phyloP scores from a whole-genome alignment of 1,284 basidiomycete genomes.

The Mrakiaceae sp. region DNA sequence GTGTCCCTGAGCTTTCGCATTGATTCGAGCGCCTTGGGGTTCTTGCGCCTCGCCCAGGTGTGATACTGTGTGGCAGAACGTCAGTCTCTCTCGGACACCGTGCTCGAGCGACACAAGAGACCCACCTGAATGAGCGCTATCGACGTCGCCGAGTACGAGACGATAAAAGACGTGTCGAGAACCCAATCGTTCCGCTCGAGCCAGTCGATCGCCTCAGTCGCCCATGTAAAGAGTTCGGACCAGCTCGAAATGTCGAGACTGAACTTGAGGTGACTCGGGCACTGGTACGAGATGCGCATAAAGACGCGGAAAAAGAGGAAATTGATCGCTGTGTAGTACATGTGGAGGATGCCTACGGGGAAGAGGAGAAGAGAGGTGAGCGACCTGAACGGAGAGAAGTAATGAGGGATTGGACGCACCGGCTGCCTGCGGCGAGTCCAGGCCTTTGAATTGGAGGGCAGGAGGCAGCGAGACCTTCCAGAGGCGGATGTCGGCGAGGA shows the following conservation, averaged over 20 bases:
- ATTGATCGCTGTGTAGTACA: slow-evolving; percentile 72
- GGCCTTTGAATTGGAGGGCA: slow-evolving; percentile 57
- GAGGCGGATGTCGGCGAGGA: slow-evolving; percentile 60
- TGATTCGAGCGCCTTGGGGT: slow-evolving; percentile 57
- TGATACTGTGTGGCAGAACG: slow-evolving; percentile 54
- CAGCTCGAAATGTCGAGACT: slow-evolving; percentile 67
- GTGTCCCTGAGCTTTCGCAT: slow-evolving; percentile 70
- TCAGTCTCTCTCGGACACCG: too few relatives aligned
- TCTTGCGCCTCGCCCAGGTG: slow-evolving; percentile 74
- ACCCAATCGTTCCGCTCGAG: slow-evolving; percentile 58
- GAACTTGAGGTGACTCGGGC: slow-evolving; percentile 74
- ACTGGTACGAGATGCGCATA: slow-evolving; percentile 83
- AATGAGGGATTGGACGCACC: slow-evolving; percentile 28
- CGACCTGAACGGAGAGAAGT: not conserved
- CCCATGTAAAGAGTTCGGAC: slow-evolving; percentile 57
- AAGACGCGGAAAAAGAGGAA: slow-evolving; percentile 48
- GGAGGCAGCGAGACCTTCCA: slow-evolving; percentile 69
- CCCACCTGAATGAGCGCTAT: slow-evolving; percentile 79
- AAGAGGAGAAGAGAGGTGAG: not conserved
- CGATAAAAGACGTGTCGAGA: slow-evolving; percentile 73
- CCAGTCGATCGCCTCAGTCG: slow-evolving; percentile 78
- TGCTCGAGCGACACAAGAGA: slow-evolving; percentile 10
- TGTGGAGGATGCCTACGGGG: slow-evolving; percentile 64
- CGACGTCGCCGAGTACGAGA: slow-evolving; percentile 77
- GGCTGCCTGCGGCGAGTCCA: slow-evolving; percentile 41